phyloP scores from a whole-genome alignment of 1,284 basidiomycete species.

The Anthracocystis setariae region DNA sequence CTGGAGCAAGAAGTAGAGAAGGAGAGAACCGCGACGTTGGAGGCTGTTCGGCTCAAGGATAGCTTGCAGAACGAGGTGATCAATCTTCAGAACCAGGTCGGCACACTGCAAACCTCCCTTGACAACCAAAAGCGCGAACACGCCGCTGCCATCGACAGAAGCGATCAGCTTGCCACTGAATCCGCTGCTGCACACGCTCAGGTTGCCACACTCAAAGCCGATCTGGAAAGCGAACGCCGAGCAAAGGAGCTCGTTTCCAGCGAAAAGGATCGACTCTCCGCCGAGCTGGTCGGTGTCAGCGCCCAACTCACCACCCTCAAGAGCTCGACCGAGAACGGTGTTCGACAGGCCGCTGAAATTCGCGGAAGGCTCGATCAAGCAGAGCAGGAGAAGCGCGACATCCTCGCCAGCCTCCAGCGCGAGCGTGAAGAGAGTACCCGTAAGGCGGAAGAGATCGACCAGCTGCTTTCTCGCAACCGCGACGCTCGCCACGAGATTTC shows the following conservation, averaged over 20 bases:
- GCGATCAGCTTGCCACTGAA: constrained; percentile 27
- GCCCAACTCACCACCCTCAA: constrained; percentile 46
- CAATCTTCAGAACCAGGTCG: constrained; percentile 41
- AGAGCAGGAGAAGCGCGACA: constrained; percentile 63
- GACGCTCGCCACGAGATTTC: constrained; percentile 58
- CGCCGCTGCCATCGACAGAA: constrained; percentile 34
- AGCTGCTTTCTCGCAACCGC: constrained; percentile 42
- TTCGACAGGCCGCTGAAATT: constrained; percentile 44
- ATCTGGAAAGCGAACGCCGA: constrained; percentile 40
- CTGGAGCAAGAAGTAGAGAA: constrained; percentile 29
- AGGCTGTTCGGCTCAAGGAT: constrained; percentile 31
- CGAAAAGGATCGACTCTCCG: constrained; percentile 42
- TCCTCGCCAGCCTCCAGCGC: constrained; percentile 61
- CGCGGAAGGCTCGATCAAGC: constrained; percentile 48
- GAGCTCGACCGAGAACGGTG: constrained; percentile 44
- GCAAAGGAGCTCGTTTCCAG: constrained; percentile 43
- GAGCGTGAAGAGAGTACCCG: constrained; percentile 59
- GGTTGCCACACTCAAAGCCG: constrained; percentile 30
- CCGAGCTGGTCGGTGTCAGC: constrained; percentile 47
- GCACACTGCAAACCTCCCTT: constrained; percentile 30
- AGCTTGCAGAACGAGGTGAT: constrained; percentile 37
- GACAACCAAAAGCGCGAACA: constrained; percentile 41
- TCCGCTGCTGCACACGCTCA: constrained; percentile 32
- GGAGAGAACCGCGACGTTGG: constrained; percentile 10
- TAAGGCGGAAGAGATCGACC: constrained; percentile 57